Conservation (phyloP, 495 filamentous ascomycete species). For the Tuber calosporum region DNA sequence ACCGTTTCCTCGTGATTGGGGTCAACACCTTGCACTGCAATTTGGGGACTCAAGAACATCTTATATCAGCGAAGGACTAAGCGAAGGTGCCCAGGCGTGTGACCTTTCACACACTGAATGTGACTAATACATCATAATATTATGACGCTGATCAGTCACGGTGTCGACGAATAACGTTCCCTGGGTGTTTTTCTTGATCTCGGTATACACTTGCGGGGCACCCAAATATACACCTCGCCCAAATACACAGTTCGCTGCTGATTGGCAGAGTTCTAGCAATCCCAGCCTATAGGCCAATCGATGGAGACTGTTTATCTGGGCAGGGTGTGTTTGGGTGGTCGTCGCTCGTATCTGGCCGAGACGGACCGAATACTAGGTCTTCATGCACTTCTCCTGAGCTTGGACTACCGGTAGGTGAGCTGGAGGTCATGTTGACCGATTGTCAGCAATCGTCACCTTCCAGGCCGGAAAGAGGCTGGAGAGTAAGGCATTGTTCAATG, state of each 20-base stretch:
- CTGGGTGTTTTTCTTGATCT: background rate
- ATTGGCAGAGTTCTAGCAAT: too few species aligned
- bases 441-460: background rate
- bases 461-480: background rate
- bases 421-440: background rate
- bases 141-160: background rate
- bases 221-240: too few species aligned
- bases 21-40: background rate
- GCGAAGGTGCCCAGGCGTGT: background rate
- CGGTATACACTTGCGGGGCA: too few species aligned
- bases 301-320: too few species aligned
- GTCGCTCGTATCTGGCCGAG: background rate
- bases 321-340: background rate
- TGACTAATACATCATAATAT: background rate
- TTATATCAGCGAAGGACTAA: background rate
- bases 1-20: background rate
- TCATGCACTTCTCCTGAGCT: background rate
- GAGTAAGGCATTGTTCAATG: background rate
- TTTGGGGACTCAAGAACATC: background rate
- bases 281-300: too few species aligned
- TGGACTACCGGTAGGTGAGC: background rate
- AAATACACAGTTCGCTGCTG: too few species aligned
- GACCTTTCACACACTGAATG: background rate
- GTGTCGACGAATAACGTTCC: background rate
- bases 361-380: background rate